phyloP scores from a whole-genome alignment of 1,139 yeast species.

The Lipomyces yarrowii region DNA sequence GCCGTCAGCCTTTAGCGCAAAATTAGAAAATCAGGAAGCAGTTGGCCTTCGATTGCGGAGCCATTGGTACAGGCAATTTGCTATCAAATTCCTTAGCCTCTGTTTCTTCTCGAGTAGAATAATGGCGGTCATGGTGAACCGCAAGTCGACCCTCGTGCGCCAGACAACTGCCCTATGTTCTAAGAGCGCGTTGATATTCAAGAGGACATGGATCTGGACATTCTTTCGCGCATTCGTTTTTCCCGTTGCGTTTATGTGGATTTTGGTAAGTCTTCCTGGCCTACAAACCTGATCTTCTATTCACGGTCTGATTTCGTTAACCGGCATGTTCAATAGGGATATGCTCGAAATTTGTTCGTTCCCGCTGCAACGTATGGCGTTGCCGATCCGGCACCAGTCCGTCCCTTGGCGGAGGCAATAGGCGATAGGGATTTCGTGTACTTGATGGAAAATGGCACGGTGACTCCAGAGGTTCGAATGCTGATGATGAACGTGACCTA shows the following conservation, averaged over 20 bases:
- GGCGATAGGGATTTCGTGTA: slow-evolving; percentile 29
- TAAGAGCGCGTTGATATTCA: slow-evolving; percentile 18
- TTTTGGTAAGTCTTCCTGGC: slow-evolving; percentile 19
- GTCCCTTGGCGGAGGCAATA: slow-evolving; percentile 26
- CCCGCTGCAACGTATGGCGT: slow-evolving; percentile 29
- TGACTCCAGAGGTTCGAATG: slow-evolving; percentile 25
- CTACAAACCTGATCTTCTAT: not conserved
- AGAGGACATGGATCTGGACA: slow-evolving; percentile 29
- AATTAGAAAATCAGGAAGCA: not conserved
- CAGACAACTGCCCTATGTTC: slow-evolving; percentile 27
- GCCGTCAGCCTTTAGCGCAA: not conserved
- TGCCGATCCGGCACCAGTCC: slow-evolving; percentile 29
- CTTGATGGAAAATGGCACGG: slow-evolving; percentile 26
- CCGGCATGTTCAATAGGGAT: slow-evolving; percentile 16
- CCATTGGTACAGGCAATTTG: not conserved
- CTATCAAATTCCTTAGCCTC: not conserved
- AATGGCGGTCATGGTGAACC: not conserved
- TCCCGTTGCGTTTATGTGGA: slow-evolving; percentile 31
- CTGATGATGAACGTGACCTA: slow-evolving; percentile 29
- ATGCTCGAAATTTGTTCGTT: slow-evolving; percentile 26
- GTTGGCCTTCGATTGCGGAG: not conserved
- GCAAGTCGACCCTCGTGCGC: slow-evolving; percentile 18
- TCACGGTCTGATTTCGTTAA: not conserved
- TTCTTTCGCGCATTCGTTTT: slow-evolving; percentile 29
- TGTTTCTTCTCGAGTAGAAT: too few relatives aligned